A percentile compares a stretch with the other conserved stretches of the same genome.
Conservation (phyloP, 2,329 filamentous ascomycete genomes). For the Dothiorella sarmentorum region DNA sequence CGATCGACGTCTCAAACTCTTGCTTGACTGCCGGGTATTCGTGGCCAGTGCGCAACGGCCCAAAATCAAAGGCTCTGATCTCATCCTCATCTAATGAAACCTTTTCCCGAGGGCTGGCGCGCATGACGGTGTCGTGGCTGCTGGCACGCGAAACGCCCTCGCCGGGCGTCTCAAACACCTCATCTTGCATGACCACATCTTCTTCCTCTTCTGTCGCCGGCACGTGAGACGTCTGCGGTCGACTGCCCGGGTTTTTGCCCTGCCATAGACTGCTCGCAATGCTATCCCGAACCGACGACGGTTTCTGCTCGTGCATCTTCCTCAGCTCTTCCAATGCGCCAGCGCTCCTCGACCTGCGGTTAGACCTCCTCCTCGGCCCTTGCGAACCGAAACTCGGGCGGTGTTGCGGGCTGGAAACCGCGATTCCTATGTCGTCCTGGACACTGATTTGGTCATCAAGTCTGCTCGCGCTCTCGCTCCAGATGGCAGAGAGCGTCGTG, state of each 20-base stretch:
- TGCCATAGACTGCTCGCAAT: conserved; percentile 37
- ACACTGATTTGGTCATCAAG: conserved; percentile 30
- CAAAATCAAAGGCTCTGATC: conserved; percentile 37
- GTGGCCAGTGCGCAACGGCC: conserved; percentile 27
- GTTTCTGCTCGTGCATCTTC: conserved; percentile 24
- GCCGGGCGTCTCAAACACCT: conserved; percentile 1
- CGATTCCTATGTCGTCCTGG: conserved; percentile 35
- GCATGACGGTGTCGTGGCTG: neutral
- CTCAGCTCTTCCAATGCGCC: conserved; percentile 35
- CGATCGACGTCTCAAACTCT: conserved; percentile 14
- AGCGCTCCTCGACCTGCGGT: conserved; percentile 35
- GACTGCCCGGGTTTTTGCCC: neutral
- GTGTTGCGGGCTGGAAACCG: conserved; percentile 31
- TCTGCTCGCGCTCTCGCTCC: conserved; percentile 26
- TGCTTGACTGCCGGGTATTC: conserved; percentile 11
- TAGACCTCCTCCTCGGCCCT: conserved; percentile 24
- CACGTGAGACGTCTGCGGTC: conserved; percentile 1
- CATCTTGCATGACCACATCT: conserved; percentile 18
- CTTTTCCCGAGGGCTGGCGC: neutral
- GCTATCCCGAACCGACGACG: conserved; percentile 29
- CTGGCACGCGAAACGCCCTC: neutral
- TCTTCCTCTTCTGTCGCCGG: conserved; percentile 23
- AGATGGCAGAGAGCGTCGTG: conserved; percentile 26
- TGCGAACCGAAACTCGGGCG: conserved; percentile 10
- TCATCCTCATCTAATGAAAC: conserved; percentile 20